These are phyloP conservation scores for Rubia tinctorum DNA, from an alignment of 305 asterid genomes.

Conservation along the genomic window DNA sequence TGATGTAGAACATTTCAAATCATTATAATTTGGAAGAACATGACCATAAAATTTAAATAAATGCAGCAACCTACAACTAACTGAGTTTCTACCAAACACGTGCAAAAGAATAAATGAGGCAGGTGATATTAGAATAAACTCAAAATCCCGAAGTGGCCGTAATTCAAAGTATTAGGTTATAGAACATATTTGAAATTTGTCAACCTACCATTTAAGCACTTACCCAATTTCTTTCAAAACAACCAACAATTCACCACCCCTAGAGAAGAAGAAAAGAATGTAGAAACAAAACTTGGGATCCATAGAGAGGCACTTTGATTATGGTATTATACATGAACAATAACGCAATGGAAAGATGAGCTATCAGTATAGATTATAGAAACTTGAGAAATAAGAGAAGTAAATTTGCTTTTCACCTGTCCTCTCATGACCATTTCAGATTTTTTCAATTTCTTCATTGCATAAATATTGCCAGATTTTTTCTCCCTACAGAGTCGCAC, in stretches of 20 bases:
- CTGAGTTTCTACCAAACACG: neutral
- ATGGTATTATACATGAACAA: neutral
- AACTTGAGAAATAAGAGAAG: neutral
- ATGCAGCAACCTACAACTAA: neutral
- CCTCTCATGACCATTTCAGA: slow-evolving; percentile 97
- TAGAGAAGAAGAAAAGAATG: neutral
- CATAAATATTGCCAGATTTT: slow-evolving; percentile 88
- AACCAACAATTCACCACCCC: neutral
- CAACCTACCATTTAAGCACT: neutral
- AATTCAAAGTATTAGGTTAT: neutral
- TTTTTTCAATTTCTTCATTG: slow-evolving; percentile 96
- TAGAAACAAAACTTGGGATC: neutral
- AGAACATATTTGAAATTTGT: neutral
- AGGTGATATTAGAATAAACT: neutral
- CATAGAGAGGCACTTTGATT: neutral
- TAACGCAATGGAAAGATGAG: neutral
- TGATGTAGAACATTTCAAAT: neutral
- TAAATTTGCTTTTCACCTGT: slow-evolving; percentile 52
- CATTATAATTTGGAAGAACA: neutral
- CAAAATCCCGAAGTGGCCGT: neutral
- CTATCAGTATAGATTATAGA: neutral
- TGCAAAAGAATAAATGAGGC: neutral
- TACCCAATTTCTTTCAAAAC: neutral
- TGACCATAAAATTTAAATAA: neutral
- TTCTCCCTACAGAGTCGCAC: slow-evolving; percentile 86